Percentiles rank a stretch among this genome's conserved stretches.
Evolutionary conservation across 768 basidiomycete genomes (phyloP).

Genomic region (Gloeostereum incarnatum): DNA sequence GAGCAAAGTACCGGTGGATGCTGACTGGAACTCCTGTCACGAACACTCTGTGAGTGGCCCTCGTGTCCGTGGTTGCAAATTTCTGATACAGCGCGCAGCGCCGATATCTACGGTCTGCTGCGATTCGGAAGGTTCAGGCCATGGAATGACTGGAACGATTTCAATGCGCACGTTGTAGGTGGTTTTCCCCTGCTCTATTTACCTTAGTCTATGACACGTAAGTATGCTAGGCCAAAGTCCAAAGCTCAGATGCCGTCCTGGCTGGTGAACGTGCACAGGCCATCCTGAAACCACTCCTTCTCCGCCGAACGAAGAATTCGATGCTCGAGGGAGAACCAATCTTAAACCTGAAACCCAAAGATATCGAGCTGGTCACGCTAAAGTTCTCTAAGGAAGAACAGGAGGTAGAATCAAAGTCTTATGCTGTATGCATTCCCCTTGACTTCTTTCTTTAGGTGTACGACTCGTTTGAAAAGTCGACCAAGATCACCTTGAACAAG

Average conservation of each 20-base stretch:
- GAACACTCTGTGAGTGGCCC: conserved; percentile 44
- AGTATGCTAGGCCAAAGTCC: conserved; percentile 34
- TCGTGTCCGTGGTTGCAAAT: background rate
- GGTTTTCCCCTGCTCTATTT: background rate
- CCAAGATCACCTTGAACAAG: conserved; percentile 45
- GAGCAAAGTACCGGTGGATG: conserved; percentile 67
- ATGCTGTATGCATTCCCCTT: background rate
- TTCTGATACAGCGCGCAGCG: conserved; percentile 23
- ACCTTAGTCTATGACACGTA: background rate
- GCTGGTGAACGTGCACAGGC: conserved; percentile 64
- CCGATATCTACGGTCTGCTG: conserved; percentile 63
- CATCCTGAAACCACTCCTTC: conserved; percentile 53
- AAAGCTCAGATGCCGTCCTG: conserved; percentile 46
- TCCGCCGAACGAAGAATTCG: conserved; percentile 70
- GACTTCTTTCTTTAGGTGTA: conserved; percentile 32
- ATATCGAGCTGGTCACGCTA: conserved; percentile 48
- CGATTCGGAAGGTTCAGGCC: conserved; percentile 62
- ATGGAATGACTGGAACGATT: conserved; percentile 66
- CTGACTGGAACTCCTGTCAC: conserved; percentile 73
- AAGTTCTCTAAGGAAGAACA: conserved; percentile 62
- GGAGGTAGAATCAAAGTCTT: conserved; percentile 28
- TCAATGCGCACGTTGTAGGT: conserved; percentile 47
- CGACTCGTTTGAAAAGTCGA: conserved; percentile 43
- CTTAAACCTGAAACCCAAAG: conserved; percentile 51
- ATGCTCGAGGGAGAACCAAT: conserved; percentile 59